Conservation (phyloP, 2,329 filamentous ascomycete species). For the Ascosphaera apis region DNA sequence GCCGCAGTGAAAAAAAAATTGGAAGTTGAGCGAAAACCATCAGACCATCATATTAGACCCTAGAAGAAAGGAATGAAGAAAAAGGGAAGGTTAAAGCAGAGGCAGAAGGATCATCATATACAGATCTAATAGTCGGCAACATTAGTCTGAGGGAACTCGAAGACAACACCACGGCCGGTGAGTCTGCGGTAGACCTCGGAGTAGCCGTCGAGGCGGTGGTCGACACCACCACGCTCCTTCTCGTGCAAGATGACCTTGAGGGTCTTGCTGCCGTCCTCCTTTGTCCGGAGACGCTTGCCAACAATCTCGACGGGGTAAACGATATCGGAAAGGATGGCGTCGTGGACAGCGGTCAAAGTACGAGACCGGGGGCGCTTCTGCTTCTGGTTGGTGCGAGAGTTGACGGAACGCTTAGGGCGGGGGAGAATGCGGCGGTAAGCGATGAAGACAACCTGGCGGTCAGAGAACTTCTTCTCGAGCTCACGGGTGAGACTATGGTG, state of each 20-base stretch:
- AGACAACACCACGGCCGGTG: slow-evolving; percentile 87
- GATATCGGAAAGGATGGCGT: slow-evolving; percentile 90
- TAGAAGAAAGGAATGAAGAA: slow-evolving; percentile 3
- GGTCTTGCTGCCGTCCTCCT: slow-evolving; percentile 95
- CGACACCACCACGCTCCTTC: slow-evolving; percentile 98
- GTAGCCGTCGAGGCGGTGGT: slow-evolving; percentile 99
- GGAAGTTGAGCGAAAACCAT: slow-evolving; percentile 1
- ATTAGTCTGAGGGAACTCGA: slow-evolving; percentile 88
- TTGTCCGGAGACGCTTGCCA: slow-evolving; percentile 94
- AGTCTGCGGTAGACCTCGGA: slow-evolving; percentile 97
- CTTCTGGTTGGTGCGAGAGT: slow-evolving; percentile 84
- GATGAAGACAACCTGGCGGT: slow-evolving; percentile 98
- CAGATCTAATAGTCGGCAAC: slow-evolving; percentile 53
- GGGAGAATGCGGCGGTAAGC: slow-evolving; percentile 97
- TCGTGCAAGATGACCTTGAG: slow-evolving; percentile 98
- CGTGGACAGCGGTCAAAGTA: slow-evolving; percentile 96
- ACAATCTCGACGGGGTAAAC: slow-evolving; percentile 99
- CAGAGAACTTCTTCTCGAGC: slow-evolving; percentile 99
- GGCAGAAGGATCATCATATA: neutral
- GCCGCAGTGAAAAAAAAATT: neutral
- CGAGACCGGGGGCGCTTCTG: slow-evolving; percentile 98
- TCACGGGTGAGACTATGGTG: slow-evolving; percentile 73
- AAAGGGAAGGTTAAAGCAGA: neutral
- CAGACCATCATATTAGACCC: slow-evolving; percentile 2
- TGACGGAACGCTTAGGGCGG: slow-evolving; percentile 94